These are phyloP conservation scores for Lipomyces orientalis DNA, from an alignment of 805 yeast species.

Conservation along the genomic window DNA sequence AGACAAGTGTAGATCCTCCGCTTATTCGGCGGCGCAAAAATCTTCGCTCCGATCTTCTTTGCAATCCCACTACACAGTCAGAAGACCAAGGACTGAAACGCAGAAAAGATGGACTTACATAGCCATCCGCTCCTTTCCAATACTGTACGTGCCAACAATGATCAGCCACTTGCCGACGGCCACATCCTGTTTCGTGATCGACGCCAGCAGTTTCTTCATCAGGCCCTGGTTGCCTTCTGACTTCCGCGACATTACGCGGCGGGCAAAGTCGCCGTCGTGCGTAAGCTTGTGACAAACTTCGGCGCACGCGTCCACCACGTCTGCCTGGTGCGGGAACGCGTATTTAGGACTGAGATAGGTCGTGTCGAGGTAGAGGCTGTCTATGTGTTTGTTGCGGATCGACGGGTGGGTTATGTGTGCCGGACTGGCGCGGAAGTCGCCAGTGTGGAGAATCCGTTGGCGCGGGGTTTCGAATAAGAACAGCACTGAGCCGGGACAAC, in stretches of 20 bases:
- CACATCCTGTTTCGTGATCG: constrained; percentile 14
- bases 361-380: constrained; percentile 82
- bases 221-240: not conserved
- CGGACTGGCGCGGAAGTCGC: constrained; percentile 82
- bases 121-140: constrained; percentile 91
- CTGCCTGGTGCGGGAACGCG: constrained; percentile 76
- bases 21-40: constrained; percentile 55
- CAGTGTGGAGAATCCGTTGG: constrained; percentile 73
- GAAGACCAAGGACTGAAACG: not conserved
- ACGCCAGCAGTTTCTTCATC: constrained; percentile 10
- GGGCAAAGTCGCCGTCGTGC: constrained; percentile 17
- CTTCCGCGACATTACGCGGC: not conserved
- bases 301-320: constrained; percentile 67
- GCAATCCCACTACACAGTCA: constrained; percentile 43
- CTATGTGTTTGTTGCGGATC: constrained; percentile 47
- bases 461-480: constrained; percentile 62
- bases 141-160: constrained; percentile 84
- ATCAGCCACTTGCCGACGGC: constrained; percentile 53
- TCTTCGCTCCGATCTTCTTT: constrained; percentile 44
- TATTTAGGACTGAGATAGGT: constrained; percentile 81
- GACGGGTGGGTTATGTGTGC: constrained; percentile 53
- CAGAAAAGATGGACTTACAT: constrained; percentile 45
- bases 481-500: constrained; percentile 91
- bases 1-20: constrained; percentile 54
- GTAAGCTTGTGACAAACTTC: constrained; percentile 55